Evolutionary conservation across 495 filamentous ascomycete genomes (phyloP), one percentile per base, ranked within the genome.

Genomic region (Xylaria flabelliformis): DNA sequence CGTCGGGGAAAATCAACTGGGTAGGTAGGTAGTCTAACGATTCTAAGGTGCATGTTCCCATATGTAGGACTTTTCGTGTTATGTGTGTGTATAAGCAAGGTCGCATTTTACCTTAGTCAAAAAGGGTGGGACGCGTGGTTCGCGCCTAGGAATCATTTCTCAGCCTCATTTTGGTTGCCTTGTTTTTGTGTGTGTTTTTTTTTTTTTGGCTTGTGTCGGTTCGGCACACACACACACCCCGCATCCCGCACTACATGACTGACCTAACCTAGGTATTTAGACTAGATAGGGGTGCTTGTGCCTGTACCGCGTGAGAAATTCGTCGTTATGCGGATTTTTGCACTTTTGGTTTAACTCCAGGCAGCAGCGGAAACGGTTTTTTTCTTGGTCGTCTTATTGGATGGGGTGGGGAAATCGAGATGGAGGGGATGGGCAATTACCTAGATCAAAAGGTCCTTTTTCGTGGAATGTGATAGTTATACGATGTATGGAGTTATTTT

Each of bases 91-190:
- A 50, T 51, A 51, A 10, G n/a, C n/a, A 51, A 55, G 51, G 53
- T 56, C 21, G 24, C 53, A 17, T 17, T 2, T 32, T 56, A 12
- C 10, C 39, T 5, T 26, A 24, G n/a, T 9, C 24, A n/a, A 9
- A 46, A 21, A 19, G 5, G 24, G 64, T 34, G 7, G 26, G 48
- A 9, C 24, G 13, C 24, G 44, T 70, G 56, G 67, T 70, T 44
- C 67, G 67, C 55, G 67, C 8, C 41, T 46, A 44, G 6, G 32
- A 19, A 19, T 17, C 5, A 48, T 42, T 59, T 62, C 55, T 70
- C 67, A 70, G 67, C 67, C 67, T 59, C 67, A 69, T 34, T 56
- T 10, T 64, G 59, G 68, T 70, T 70, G 68, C 68, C 68, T 70
- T 51, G 13, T 53, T 70, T 70, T 42, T 36, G n/a, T n/a, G n/a